phyloP scores from a whole-genome alignment of 2,329 filamentous ascomycete genomes.

The Sclerotiophoma versabilis region DNA sequence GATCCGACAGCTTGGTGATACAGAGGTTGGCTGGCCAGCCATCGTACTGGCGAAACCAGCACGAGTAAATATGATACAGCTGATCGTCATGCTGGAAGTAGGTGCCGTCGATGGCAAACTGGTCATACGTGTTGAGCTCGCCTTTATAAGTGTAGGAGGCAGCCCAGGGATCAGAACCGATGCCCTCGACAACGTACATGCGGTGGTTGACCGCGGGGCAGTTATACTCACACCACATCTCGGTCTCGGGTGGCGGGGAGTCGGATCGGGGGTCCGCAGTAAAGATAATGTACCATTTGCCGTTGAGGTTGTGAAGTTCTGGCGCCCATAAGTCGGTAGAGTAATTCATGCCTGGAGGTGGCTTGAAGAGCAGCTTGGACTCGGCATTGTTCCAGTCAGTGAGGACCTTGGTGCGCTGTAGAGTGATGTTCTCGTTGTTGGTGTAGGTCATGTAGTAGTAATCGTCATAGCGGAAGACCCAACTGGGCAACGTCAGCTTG shows the following conservation, averaged over 20 bases:
- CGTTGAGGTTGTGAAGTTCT: conserved; percentile 57
- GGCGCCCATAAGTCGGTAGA: conserved; percentile 60
- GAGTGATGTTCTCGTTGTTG: conserved; percentile 53
- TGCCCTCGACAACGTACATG: conserved; percentile 59
- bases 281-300: conserved; percentile 61
- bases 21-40: conserved; percentile 62
- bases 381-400: conserved; percentile 57
- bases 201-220: conserved; percentile 60
- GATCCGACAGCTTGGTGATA: conserved; percentile 58
- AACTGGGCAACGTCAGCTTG: conserved; percentile 34
- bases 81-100: conserved; percentile 55
- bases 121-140: conserved; percentile 59
- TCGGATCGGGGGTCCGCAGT: conserved; percentile 59
- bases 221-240: conserved; percentile 58
- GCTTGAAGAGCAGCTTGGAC: conserved; percentile 52
- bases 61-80: conserved; percentile 51
- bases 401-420: conserved; percentile 51
- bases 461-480: conserved; percentile 52
- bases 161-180: conserved; percentile 54
- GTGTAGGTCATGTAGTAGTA: conserved; percentile 58
- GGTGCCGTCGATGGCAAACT: conserved; percentile 63
- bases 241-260: conserved; percentile 55
- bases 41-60: conserved; percentile 54
- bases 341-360: conserved; percentile 53
- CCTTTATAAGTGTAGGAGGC: conserved; percentile 55